These are phyloP conservation scores for Trichophaea hybrida DNA, from an alignment of 2,329 filamentous ascomycete species.

Conservation along the genomic window DNA sequence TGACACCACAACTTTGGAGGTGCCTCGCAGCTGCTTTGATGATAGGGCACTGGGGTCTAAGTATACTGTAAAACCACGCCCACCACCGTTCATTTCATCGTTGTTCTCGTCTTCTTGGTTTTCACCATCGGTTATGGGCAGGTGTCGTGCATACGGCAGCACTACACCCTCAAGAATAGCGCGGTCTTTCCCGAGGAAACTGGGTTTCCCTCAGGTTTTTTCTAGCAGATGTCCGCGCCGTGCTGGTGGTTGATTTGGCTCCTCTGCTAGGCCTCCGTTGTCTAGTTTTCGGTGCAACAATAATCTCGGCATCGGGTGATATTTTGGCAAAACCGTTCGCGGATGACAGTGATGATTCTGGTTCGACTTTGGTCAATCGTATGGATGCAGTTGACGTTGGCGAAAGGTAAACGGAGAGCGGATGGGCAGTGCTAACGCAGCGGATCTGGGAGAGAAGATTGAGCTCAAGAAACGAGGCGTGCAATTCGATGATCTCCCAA, in stretches of 20 bases:
- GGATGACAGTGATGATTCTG: slow-evolving; percentile 40
- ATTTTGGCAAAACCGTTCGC: slow-evolving; percentile 68
- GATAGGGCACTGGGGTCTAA: slow-evolving; percentile 47
- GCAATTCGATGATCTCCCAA: slow-evolving; percentile 96
- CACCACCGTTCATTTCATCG: slow-evolving; percentile 41
- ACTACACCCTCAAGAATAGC: slow-evolving; percentile 20
- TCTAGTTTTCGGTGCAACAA: slow-evolving; percentile 85
- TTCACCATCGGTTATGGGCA: slow-evolving; percentile 10
- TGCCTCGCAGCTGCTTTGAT: slow-evolving; percentile 16
- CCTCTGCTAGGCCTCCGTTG: slow-evolving; percentile 49
- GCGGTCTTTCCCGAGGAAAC: slow-evolving; percentile 27
- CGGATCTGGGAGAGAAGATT: slow-evolving; percentile 89
- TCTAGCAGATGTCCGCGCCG: slow-evolving; percentile 43
- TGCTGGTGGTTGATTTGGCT: slow-evolving; percentile 62
- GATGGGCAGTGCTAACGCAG: slow-evolving; percentile 56
- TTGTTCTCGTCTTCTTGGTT: slow-evolving; percentile 29
- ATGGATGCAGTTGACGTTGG: slow-evolving; percentile 93
- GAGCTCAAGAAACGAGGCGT: slow-evolving; percentile 87
- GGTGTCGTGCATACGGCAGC: slow-evolving; percentile 9
- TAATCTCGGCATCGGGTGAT: slow-evolving; percentile 85
- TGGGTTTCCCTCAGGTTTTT: slow-evolving; percentile 9
- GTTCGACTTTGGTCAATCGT: slow-evolving; percentile 67
- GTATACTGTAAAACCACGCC: slow-evolving; percentile 60
- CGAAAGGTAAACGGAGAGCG: slow-evolving; percentile 81
- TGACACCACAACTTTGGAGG: slow-evolving; percentile 61